These are phyloP conservation scores for Parvularia atlantis DNA, from an alignment of 78 protist genomes.

Conservation along the genomic window DNA sequence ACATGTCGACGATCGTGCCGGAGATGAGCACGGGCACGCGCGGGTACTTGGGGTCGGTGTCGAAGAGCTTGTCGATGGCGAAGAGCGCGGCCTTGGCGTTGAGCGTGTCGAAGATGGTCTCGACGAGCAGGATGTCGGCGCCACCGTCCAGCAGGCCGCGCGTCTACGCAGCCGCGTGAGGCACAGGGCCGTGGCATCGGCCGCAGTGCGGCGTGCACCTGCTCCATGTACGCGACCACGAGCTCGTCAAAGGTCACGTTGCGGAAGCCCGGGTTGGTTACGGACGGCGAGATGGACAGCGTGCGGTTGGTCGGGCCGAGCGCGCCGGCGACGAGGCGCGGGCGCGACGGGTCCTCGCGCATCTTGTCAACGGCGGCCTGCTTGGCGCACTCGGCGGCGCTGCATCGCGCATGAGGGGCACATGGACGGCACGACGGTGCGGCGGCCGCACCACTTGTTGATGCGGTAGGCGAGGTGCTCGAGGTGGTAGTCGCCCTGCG, in stretches of 20 bases:
- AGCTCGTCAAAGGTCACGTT: conserved; percentile 81
- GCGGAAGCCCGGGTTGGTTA: conserved; percentile 84
- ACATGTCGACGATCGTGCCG: conserved; percentile 89
- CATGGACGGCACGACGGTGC: too few relatives aligned
- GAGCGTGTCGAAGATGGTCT: conserved; percentile 96
- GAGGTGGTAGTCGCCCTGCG: conserved; percentile 89
- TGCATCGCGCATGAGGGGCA: too few relatives aligned
- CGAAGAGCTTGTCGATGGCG: conserved; percentile 73
- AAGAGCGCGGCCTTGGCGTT: conserved; percentile 93
- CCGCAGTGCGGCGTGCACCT: conserved; percentile 27
- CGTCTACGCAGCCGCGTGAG: neutral
- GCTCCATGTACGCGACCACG: conserved; percentile 79
- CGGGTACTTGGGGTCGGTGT: conserved; percentile 16
- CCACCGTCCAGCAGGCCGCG: conserved; percentile 89
- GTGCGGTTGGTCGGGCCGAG: conserved; percentile 95
- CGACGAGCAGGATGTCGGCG: conserved; percentile 88
- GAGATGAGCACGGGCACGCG: conserved; percentile 48
- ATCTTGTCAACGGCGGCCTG: conserved; percentile 29
- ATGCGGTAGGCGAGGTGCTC: conserved; percentile 54
- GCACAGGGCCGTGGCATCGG: neutral
- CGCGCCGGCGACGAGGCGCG: conserved; percentile 91
- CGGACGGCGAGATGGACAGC: conserved; percentile 87
- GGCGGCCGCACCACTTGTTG: conserved; percentile 56
- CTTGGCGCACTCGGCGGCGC: too few relatives aligned
- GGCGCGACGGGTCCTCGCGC: conserved; percentile 35